Base-by-base conservation (phyloP, 1,139 yeast species). In the Debaryomyces sp. region DNA sequence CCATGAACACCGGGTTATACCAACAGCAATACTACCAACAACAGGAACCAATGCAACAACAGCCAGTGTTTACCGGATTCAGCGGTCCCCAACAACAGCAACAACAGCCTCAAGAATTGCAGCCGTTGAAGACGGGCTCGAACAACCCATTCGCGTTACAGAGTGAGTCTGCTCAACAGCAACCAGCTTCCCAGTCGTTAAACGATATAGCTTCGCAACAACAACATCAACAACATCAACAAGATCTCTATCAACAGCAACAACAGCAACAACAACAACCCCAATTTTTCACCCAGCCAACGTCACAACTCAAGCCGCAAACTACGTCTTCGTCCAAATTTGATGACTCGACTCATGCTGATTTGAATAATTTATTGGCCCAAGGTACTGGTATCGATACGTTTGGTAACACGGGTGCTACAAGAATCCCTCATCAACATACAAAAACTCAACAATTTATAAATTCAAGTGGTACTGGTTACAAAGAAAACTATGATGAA, bases 301-400 rank as follows among this genome's bases (percentile, higher is more conserved):
- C 45, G 17, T 52, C 56, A 12, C 65, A 54, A 26, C 54, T 65
- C 51, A 61, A 57, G 45, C 67, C 65, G 6, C 66, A 67, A 54
- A 66, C 58, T 45, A 70, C 75, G 5, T 67, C 77, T 5, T 63
- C 71, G 4, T 75, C 80, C 22, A 70, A 64, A 54, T 75, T 56
- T 57, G 71, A 73, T 75, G 87, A 63, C 77, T 83, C 68, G 69
- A 81, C 76, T 71, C 91, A 73, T 50, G 57, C 71, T 17, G 94
- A 89, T 56, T 79, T 92, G 61, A 91, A 92, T 68, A 80, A 81
- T 51, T 74, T 92, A 50, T 77, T 92, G 56, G 88, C 96, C 10
- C 82, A 85, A 48, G 97, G 97, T 34, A 89, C 96, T 0, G 98
- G 97, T 22, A 75, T 91, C 49, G 99, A 94, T 68, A 92, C 98